A percentile compares a stretch with the other conserved stretches of the same genome.
phyloP scores from a whole-genome alignment of 495 filamentous ascomycete species.

The Letharia lupina region DNA sequence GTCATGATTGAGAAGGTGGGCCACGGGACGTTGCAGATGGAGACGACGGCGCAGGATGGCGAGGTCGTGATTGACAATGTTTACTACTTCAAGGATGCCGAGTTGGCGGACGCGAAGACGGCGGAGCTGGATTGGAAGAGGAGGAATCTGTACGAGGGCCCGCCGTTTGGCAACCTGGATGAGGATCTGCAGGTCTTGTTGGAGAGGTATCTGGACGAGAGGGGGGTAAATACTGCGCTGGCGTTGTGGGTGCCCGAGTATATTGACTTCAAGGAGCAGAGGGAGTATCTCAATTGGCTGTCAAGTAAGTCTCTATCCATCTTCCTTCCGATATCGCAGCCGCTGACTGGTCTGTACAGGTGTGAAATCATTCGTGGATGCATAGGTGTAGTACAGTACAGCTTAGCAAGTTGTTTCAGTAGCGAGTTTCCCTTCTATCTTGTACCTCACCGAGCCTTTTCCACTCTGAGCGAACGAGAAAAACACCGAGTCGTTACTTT shows the following conservation, averaged over 20 bases:
- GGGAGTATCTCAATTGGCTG: conserved; percentile 90
- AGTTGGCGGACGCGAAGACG: conserved; percentile 56
- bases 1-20: conserved; percentile 77
- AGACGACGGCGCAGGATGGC: conserved; percentile 80
- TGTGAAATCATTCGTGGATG: conserved; percentile 68
- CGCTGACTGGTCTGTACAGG: conserved; percentile 30
- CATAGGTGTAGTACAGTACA: conserved; percentile 36
- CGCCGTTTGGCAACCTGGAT: conserved; percentile 87
- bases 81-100: conserved; percentile 69
- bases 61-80: conserved; percentile 85
- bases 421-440: background rate
- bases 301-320: conserved; percentile 49
- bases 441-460: conserved; percentile 11
- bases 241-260: conserved; percentile 91
- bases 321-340: background rate
- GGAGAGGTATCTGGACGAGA: conserved; percentile 90
- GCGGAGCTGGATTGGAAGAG: conserved; percentile 61
- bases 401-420: background rate
- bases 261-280: conserved; percentile 98
- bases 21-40: conserved; percentile 75
- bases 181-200: conserved; percentile 88
- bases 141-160: conserved; percentile 77
- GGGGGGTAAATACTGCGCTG: conserved; percentile 80
- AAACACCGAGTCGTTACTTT: background rate
- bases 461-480: conserved; percentile 17